A percentile compares a stretch with the other conserved stretches of the same genome.
phyloP scores from a whole-genome alignment of 163 green algal species.

The Smithsoniella earleae region DNA sequence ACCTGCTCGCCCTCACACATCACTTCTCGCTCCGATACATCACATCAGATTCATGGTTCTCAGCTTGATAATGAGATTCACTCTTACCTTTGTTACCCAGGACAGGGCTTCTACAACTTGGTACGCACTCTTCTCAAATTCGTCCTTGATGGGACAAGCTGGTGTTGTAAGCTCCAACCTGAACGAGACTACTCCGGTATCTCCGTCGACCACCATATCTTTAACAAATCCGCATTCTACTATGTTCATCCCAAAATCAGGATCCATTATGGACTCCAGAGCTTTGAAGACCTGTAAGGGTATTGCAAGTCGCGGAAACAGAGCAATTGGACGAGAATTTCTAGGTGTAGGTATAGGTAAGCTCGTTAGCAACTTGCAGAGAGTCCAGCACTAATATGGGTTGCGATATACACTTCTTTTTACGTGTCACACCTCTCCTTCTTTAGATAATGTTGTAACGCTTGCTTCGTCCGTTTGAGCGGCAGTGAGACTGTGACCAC shows the following conservation, averaged over 20 bases:
- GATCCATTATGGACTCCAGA: constrained; percentile 85
- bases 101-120: constrained; percentile 51
- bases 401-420: background rate
- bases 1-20: constrained; percentile 2
- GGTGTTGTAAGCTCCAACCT: constrained; percentile 90
- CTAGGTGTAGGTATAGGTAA: no score
- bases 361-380: background rate
- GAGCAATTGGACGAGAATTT: no score
- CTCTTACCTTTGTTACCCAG: constrained; percentile 60
- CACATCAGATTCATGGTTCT: no score
- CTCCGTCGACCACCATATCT: constrained; percentile 52
- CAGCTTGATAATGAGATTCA: no score
- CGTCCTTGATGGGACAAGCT: constrained; percentile 92
- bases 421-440: background rate
- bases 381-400: background rate
- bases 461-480: no score
- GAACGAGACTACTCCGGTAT: constrained; percentile 55
- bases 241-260: constrained; percentile 92
- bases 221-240: constrained; percentile 94
- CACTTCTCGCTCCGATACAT: no score
- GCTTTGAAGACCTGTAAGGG: constrained; percentile 64
- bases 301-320: no score
- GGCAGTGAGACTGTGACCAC: no score
- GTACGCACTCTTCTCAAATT: constrained; percentile 69
- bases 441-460: background rate